phyloP scores from a whole-genome alignment of 169 alveolate genomes.

The Eimeria sp. region DNA sequence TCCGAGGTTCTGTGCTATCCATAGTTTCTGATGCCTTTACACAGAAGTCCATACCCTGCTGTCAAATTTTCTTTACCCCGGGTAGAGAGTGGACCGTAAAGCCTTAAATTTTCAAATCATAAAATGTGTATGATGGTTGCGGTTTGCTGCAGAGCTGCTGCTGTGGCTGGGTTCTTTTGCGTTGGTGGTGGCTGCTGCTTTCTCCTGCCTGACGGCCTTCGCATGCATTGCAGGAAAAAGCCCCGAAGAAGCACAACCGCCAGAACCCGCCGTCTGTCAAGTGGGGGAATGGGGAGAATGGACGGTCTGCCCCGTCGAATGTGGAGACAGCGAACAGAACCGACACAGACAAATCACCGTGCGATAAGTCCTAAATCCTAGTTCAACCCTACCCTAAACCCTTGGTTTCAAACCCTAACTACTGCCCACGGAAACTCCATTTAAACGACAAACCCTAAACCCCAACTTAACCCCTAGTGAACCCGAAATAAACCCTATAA shows the following conservation, averaged over 20 bases:
- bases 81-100: no score
- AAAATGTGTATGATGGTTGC: neutral
- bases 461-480: no score
- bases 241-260: neutral
- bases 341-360: slow-evolving; percentile 21
- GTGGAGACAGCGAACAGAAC: slow-evolving; percentile 21
- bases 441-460: no score
- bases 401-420: neutral
- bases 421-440: neutral
- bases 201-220: slow-evolving; percentile 24
- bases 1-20: no score
- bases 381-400: neutral
- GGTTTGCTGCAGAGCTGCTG: slow-evolving; percentile 5
- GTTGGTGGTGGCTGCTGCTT: neutral
- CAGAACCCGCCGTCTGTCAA: neutral
- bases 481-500: no score
- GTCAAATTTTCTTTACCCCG: no score
- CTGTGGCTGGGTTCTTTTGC: slow-evolving; percentile 47
- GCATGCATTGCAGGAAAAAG: slow-evolving; percentile 8
- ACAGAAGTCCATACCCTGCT: no score
- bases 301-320: slow-evolving; percentile 31
- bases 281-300: slow-evolving; percentile 38
- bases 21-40: no score
- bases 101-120: no score
- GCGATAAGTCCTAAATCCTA: neutral